Evolutionary conservation across 768 basidiomycete genomes (phyloP).

Genomic region (Coprinopsis strossmayeri): DNA sequence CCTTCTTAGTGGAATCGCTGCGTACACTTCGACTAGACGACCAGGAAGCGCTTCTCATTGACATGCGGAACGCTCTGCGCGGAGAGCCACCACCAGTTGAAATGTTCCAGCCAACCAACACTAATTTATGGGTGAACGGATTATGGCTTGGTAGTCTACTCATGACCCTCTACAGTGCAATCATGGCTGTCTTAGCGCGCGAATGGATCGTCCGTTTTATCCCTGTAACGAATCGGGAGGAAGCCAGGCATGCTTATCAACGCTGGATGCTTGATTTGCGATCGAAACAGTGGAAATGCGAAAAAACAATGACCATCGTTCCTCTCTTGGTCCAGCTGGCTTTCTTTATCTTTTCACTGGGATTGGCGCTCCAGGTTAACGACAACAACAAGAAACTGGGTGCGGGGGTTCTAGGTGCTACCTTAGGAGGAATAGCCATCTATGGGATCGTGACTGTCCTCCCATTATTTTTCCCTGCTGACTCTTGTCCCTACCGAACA

Average conservation of each 20-base stretch:
- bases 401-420: background rate
- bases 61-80: constrained; percentile 5
- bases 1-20: constrained; percentile 17
- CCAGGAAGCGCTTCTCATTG: constrained; percentile 15
- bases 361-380: constrained; percentile 12
- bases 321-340: constrained; percentile 16
- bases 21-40: constrained; percentile 14
- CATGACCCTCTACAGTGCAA: constrained; percentile 20
- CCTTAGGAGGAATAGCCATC: background rate
- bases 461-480: background rate
- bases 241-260: constrained; percentile 15
- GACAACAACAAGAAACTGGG: constrained; percentile 2
- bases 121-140: constrained; percentile 17
- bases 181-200: constrained; percentile 21
- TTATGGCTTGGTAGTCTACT: constrained; percentile 22
- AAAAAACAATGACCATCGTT: constrained; percentile 13
- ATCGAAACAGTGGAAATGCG: constrained; percentile 13
- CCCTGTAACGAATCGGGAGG: constrained; percentile 12
- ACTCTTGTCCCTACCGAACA: constrained; percentile 4
- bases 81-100: background rate
- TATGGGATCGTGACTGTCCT: constrained; percentile 5
- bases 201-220: constrained; percentile 17
- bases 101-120: constrained; percentile 5
- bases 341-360: constrained; percentile 16
- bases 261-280: constrained; percentile 15